Evolutionary conservation across 176 grass and related monocot species (phyloP), one percentile per base, ranked within the genome.

Genomic region (Triticum timopheevii): DNA sequence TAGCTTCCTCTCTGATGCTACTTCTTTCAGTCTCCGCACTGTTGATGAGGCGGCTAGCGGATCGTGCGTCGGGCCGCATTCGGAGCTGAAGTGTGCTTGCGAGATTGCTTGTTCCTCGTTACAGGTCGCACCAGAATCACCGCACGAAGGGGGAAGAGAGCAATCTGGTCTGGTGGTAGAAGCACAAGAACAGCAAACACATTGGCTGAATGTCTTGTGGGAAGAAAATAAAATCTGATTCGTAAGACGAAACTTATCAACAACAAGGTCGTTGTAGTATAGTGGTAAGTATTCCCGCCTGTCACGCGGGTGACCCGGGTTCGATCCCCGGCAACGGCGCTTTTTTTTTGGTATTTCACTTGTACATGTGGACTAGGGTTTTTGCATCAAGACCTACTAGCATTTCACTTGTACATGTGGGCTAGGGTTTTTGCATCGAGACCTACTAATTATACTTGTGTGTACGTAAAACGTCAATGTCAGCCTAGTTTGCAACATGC

Each of bases 201-300:
- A 17, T 16, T 52, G 49, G 1, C 5, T 52, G 49, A 52, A 52
- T 5, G 49, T 52, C 15, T 47, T 47, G 44, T 13, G 44, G 44
- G 11, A 45, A 45, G 44, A 4, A 13, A 3, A 44, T 44, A 3
- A 11, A 0, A 10, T 44, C 2, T 44, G 10, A 44, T 0, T 3
- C 0, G 10, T 9, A 3, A 3, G 10, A 44, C 40, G 40, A 44
- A 44, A 4, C 10, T 4, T 47, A 4, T 6, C 0, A 52, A 16
- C 19, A 45, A 0, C 7, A 0, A 73, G 39, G 93, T 98, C 96
- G 93, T 95, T 94, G 93, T 95, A 98, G 93, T 89, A 94, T 92
- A 94, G 91, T 98, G 96, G 91, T 95, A 69, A 95, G 96, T 98
- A 92, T 98, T 87, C 88, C 90, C 90, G 93, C 93, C 96, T 95